phyloP scores from a whole-genome alignment of 352 stramenopile species.

The Phytophthora idaei region DNA sequence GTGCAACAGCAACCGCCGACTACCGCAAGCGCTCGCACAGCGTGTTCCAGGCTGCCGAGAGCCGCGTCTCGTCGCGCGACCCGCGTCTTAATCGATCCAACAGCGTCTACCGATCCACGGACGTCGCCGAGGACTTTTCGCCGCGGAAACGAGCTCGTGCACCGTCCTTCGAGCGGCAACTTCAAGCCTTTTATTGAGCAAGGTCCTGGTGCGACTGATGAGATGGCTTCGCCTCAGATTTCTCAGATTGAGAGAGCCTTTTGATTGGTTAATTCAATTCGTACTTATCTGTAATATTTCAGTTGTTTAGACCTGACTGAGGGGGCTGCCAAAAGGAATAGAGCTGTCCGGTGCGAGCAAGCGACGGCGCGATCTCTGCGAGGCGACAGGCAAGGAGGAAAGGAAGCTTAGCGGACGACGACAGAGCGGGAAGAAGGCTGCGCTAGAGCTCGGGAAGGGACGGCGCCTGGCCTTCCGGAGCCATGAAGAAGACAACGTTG shows the following conservation, averaged over 20 bases:
- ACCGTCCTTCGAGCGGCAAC: slow-evolving; percentile 32
- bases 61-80: slow-evolving; percentile 17
- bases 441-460: slow-evolving; percentile 4
- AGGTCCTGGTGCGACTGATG: slow-evolving; percentile 15
- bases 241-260: slow-evolving; percentile 9
- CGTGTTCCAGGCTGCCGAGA: slow-evolving; percentile 28
- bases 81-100: slow-evolving; percentile 36
- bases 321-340: slow-evolving; percentile 25
- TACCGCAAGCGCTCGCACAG: slow-evolving; percentile 40
- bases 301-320: not conserved
- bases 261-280: slow-evolving; percentile 31
- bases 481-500: slow-evolving; percentile 44
- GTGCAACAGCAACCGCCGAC: slow-evolving; percentile 1
- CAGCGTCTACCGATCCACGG: slow-evolving; percentile 34
- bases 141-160: slow-evolving; percentile 31
- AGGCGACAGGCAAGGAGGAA: slow-evolving; percentile 3
- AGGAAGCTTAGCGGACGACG: slow-evolving; percentile 14
- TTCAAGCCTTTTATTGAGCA: slow-evolving; percentile 23
- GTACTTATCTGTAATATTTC: slow-evolving; percentile 25
- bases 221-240: slow-evolving; percentile 31
- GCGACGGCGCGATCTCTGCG: slow-evolving; percentile 26
- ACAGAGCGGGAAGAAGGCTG: slow-evolving; percentile 6
- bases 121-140: slow-evolving; percentile 26
- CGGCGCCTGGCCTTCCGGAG: not conserved
- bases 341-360: slow-evolving; percentile 17